Evolutionary conservation across 208 protist genomes (phyloP).

Genomic region (Wallacemonas rigidus): DNA sequence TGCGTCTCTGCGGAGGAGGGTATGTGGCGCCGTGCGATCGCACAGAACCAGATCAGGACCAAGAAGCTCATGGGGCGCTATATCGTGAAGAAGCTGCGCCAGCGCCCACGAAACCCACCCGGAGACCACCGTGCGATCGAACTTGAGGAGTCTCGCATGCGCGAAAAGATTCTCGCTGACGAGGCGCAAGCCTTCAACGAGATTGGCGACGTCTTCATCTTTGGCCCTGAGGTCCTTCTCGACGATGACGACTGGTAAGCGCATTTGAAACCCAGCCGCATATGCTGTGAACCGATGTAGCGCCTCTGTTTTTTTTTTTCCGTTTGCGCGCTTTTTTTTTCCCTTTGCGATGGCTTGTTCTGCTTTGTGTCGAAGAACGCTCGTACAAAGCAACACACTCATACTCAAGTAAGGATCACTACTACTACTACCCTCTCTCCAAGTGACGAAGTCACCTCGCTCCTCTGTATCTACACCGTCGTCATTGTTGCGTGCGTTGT

Average conservation of each 20-base stretch:
- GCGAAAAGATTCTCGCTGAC: constrained; percentile 30
- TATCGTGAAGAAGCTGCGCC: constrained; percentile 34
- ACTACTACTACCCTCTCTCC: no score
- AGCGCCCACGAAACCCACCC: constrained; percentile 30
- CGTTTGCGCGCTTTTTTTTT: neutral
- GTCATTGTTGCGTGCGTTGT: no score
- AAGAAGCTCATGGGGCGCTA: constrained; percentile 38
- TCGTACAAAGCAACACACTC: no score
- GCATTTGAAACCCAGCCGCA: neutral
- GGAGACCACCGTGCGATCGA: constrained; percentile 28
- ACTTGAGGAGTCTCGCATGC: constrained; percentile 36
- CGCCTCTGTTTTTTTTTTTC: neutral
- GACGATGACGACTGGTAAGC: constrained; percentile 35
- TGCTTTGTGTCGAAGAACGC: no score
- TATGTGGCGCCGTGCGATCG: constrained; percentile 39
- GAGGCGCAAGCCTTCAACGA: constrained; percentile 36
- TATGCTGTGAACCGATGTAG: neutral
- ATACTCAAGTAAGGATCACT: no score
- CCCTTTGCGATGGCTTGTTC: no score
- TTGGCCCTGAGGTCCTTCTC: constrained; percentile 42
- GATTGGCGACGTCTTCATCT: constrained; percentile 38
- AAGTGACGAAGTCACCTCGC: no score
- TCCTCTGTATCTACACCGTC: no score
- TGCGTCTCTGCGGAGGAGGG: constrained; percentile 40
- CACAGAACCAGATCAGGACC: constrained; percentile 34